Percentiles rank a stretch among this genome's conserved stretches.
Conservation (phyloP, 306 rosid species). For the Castanopsis chinensis region DNA sequence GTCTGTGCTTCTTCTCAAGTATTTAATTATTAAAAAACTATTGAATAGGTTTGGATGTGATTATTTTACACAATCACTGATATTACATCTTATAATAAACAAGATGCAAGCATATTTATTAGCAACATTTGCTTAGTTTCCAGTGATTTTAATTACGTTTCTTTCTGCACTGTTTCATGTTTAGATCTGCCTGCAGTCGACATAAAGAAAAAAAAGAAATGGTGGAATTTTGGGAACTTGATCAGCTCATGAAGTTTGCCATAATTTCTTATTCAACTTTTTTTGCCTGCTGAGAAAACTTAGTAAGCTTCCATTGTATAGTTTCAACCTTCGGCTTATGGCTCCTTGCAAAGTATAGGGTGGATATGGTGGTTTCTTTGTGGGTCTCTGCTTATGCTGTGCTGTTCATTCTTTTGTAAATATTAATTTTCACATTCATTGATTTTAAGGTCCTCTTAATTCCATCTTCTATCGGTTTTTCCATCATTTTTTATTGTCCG, state of each 20-base stretch:
- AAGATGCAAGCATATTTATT: not conserved
- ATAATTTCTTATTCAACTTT: constrained; percentile 1
- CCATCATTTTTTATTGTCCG: not conserved
- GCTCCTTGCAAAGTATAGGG: not conserved
- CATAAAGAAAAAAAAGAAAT: constrained; percentile 68
- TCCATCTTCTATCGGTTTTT: not conserved
- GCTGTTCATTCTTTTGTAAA: not conserved
- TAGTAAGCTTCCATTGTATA: not conserved
- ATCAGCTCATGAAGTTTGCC: constrained; percentile 11
- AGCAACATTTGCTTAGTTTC: not conserved
- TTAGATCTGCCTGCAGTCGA: constrained; percentile 46
- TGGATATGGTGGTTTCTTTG: not conserved
- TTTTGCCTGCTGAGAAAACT: not conserved
- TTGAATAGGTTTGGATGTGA: not conserved
- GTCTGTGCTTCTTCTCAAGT: too few species aligned
- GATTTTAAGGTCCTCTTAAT: not conserved
- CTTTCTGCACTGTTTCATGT: constrained; percentile 2
- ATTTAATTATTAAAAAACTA: not conserved
- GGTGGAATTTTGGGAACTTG: constrained; percentile 61
- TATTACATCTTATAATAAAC: not conserved
- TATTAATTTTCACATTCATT: not conserved
- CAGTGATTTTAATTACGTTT: not conserved
- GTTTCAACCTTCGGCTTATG: not conserved
- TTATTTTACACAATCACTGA: not conserved
- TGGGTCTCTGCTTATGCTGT: not conserved